A percentile compares a stretch with the other conserved stretches of the same genome.
These are phyloP conservation scores for Maudiozyma humilis DNA, from an alignment of 1,139 yeast species.

Conservation along the genomic window DNA sequence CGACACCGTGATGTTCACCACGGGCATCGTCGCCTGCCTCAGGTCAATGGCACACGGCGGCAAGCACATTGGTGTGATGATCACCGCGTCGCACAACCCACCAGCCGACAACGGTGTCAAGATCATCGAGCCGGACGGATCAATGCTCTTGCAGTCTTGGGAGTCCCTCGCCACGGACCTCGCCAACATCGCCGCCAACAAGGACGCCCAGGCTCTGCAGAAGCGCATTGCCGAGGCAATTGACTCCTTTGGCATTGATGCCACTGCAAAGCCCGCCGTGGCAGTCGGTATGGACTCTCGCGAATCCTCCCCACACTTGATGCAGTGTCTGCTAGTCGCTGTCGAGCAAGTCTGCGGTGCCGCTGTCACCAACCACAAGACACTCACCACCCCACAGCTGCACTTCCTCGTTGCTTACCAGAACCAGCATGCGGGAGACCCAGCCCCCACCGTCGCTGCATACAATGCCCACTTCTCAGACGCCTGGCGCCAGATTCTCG, in stretches of 20 bases:
- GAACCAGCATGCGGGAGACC: slow-evolving; percentile 34
- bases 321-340: slow-evolving; percentile 61
- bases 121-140: slow-evolving; percentile 87
- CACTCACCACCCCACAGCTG: slow-evolving; percentile 87
- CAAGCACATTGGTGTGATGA: slow-evolving; percentile 78
- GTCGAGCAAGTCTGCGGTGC: slow-evolving; percentile 42
- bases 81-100: slow-evolving; percentile 96
- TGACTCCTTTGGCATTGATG: slow-evolving; percentile 32
- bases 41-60: slow-evolving; percentile 67
- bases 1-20: slow-evolving; percentile 79
- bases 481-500: slow-evolving; percentile 37
- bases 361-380: slow-evolving; percentile 47
- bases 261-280: slow-evolving; percentile 29
- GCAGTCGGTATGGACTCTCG: slow-evolving; percentile 66
- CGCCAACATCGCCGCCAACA: slow-evolving; percentile 52
- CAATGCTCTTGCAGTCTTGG: slow-evolving; percentile 83
- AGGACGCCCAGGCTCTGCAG: slow-evolving; percentile 9
- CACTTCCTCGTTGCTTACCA: slow-evolving; percentile 75
- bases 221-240: slow-evolving; percentile 28
- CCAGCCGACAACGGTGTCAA: slow-evolving; percentile 95
- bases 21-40: slow-evolving; percentile 73
- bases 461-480: slow-evolving; percentile 58
- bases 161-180: slow-evolving; percentile 70
- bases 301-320: slow-evolving; percentile 65
- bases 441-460: slow-evolving; percentile 32